Evolutionary conservation across 257 asterid genomes (phyloP).

Genomic region (Gardenia jasminoides): DNA sequence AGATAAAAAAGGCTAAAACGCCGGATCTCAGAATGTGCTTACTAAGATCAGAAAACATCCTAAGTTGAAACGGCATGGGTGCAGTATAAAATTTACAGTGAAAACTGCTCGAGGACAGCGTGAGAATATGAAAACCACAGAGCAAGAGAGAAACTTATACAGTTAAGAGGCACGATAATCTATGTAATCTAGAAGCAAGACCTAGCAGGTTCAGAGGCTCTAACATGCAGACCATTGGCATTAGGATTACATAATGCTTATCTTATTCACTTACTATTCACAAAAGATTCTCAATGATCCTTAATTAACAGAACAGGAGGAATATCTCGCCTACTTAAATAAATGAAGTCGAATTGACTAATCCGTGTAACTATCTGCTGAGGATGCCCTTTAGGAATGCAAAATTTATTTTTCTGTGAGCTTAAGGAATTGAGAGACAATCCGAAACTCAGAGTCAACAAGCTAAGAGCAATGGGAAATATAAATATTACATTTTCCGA

Average conservation of each 20-base stretch:
- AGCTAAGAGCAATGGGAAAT: not conserved
- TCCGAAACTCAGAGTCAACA: constrained; percentile 6
- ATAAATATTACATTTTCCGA: constrained; percentile 71
- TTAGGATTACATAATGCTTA: not conserved
- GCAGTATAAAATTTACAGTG: not conserved
- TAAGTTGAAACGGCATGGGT: not conserved
- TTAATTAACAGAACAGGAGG: not conserved
- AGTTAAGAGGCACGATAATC: not conserved
- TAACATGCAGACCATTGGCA: not conserved
- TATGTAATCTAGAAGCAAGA: not conserved
- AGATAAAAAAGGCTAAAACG: no score
- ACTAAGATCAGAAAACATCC: not conserved
- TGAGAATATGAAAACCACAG: not conserved
- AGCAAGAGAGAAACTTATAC: not conserved
- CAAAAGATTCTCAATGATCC: not conserved
- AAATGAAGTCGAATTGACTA: not conserved
- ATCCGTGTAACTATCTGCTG: not conserved
- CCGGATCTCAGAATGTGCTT: not conserved
- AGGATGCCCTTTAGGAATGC: not conserved
- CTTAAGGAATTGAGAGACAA: constrained; percentile 12
- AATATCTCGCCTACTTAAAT: not conserved
- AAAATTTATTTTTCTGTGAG: not conserved
- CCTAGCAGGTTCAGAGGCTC: not conserved
- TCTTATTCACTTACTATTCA: not conserved
- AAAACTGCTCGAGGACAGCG: not conserved